Conservation (phyloP, 1,284 basidiomycete species). For the Irpex sp. region DNA sequence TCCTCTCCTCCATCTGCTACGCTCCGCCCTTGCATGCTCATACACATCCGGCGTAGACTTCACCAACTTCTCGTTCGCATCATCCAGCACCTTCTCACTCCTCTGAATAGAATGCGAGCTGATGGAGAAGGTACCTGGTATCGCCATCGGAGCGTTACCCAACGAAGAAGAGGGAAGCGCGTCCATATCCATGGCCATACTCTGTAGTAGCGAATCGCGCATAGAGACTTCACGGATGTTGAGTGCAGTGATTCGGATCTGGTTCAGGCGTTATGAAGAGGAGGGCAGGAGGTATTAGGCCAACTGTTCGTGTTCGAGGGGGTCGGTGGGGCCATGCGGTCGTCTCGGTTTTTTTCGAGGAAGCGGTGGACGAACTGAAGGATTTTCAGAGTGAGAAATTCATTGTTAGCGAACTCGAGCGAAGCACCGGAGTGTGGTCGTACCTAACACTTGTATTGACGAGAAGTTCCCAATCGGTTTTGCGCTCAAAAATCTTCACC, state of each 20-base stretch:
- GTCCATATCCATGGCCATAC: slow-evolving; percentile 20
- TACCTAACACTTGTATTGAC: slow-evolving; percentile 29
- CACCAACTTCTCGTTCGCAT: slow-evolving; percentile 31
- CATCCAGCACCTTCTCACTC: slow-evolving; percentile 40
- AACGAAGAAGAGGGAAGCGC: slow-evolving; percentile 6
- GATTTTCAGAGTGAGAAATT: neutral
- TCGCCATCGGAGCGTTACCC: neutral
- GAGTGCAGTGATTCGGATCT: neutral
- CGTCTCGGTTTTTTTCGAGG: slow-evolving; percentile 46
- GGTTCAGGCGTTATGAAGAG: neutral
- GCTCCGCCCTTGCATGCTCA: slow-evolving; percentile 10
- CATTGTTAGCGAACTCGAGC: neutral
- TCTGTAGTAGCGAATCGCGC: slow-evolving; percentile 22
- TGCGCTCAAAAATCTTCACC: slow-evolving; percentile 50
- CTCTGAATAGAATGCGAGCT: slow-evolving; percentile 36
- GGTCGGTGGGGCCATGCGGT: slow-evolving; percentile 54
- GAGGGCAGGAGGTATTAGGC: neutral
- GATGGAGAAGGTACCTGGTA: slow-evolving; percentile 19
- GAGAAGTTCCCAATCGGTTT: slow-evolving; percentile 63
- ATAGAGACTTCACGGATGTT: slow-evolving; percentile 18
- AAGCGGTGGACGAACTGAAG: slow-evolving; percentile 45
- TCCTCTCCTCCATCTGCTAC: slow-evolving; percentile 5
- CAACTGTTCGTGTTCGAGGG: slow-evolving; percentile 70
- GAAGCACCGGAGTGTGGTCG: slow-evolving; percentile 2
- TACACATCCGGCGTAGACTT: slow-evolving; percentile 45